Evolutionary conservation across 1,284 basidiomycete genomes (phyloP), one percentile per base, ranked within the genome.

Genomic region (Fereydounia khargensis): DNA sequence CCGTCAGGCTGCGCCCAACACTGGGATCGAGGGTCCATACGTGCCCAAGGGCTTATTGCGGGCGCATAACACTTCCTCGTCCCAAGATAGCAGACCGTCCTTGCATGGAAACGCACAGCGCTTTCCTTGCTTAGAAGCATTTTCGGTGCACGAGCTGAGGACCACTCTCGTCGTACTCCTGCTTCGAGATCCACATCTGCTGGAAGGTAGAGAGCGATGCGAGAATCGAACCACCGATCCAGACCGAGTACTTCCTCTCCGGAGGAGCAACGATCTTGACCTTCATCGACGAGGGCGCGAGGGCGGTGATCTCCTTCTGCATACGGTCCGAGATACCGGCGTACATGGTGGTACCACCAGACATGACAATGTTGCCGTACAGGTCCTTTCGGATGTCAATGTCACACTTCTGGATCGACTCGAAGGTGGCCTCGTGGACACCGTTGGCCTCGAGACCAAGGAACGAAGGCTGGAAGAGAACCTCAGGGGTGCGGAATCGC

Each of bases 211-310:
- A 88, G 48, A 96, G 85, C 48, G 91, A 95, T 28, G 91, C 90
- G 60, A 96, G 82, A 78, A 97, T 97, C 60, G 91, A 95, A 73
- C 94, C 92, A 84, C 94, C 92, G 76, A 97, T 97, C 92, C 92
- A 97, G 80, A 95, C 92, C 45, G 88, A 89, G 68, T 75, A 75
- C 67, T 75, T 75, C 32, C 73, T 54, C 70, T 70, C 70, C 37
- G 69, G 74, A 18, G 70, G 70, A 35, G 69, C 73, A 16, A 76
- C 69, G 42, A 73, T 74, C 74, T 75, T 76, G 82, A 94, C 87
- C 86, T 91, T 95, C 88, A 95, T 82, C 51, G 79, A 80, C 54
- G 77, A 76, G 22, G 92, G 91, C 45, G 89, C 83, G 53, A 96
- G 82, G 22, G 87, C 82, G 36, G 88, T 89, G 77, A 97, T 84